Evolutionary conservation across 2,329 filamentous ascomycete genomes (phyloP), one percentile per base, ranked within the genome.

Genomic region (Diplodia corticola): DNA sequence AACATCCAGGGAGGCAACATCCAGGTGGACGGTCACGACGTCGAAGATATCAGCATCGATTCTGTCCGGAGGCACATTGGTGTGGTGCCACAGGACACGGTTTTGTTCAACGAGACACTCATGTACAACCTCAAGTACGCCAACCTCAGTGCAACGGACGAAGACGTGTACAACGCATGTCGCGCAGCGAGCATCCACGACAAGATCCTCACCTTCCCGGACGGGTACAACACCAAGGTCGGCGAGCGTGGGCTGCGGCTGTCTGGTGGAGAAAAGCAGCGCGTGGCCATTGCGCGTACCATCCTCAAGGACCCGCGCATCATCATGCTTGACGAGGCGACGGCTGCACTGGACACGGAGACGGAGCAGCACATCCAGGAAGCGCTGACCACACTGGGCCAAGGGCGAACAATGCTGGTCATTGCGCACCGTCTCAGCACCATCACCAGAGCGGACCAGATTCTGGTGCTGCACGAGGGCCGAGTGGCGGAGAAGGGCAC

Each of bases 111-210:
- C 76, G 93, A 97, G 77, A 90, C 91, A 0, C 81, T 97, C 69
- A 95, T 97, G 92, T 97, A 96, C 80, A 97, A 97, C 75, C 82
- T 97, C 68, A 90, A 89, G 76, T 97, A 97, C 75, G 93, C 93
- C 67, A 94, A 94, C 69, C 91, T 91, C 50, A 78, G 85, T 30
- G 92, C 90, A 12, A 91, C 90, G 0, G 89, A 96, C 67, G 90
- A 94, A 70, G 88, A 97, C 30, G 88, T 97, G 1, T 91, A 88
- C 72, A 87, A 87, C 51, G 93, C 93, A 13, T 97, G 93, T 77
- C 86, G 87, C 69, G 92, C 92, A 26, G 93, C 93, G 20, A 94
- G 91, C 73, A 97, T 97, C 66, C 93, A 97, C 74, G 93, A 97
- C 70, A 93, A 93, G 74, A 97, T 97, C 71, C 82, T 96, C 79